Conservation (phyloP, 768 basidiomycete species). For the Crassisporium funariophilum region DNA sequence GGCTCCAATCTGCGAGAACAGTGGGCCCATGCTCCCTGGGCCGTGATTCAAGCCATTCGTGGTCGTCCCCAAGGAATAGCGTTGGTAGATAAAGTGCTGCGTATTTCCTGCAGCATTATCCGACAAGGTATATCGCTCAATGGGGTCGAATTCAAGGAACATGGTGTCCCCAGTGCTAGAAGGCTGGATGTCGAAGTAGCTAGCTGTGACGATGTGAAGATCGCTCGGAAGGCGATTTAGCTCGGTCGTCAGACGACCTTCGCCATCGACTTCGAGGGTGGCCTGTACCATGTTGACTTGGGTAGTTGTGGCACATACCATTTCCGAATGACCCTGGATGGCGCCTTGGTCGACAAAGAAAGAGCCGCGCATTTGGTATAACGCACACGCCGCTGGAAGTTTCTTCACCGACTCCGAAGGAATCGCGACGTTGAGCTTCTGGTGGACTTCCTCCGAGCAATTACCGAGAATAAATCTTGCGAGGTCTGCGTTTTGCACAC, state of each 20-base stretch:
- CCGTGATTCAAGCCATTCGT: background rate
- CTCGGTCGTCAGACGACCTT: background rate
- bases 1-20: background rate
- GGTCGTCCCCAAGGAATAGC: background rate
- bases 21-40: background rate
- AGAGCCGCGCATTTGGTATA: constrained; percentile 5
- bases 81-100: constrained; percentile 7
- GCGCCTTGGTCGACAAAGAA: background rate
- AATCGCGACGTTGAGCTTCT: too few species aligned
- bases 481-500: background rate
- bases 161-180: background rate
- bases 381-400: background rate
- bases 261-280: constrained; percentile 3
- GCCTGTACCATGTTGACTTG: constrained; percentile 8
- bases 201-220: constrained; percentile 1
- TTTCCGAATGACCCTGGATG: constrained; percentile 4
- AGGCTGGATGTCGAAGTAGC: constrained; percentile 2
- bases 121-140: constrained; percentile 3
- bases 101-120: constrained; percentile 1
- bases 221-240: constrained; percentile 8
- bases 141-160: background rate
- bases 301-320: constrained; percentile 8
- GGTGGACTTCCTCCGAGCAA: too few species aligned
- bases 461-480: too few species aligned
- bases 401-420: background rate